Evolutionary conservation across 352 stramenopile genomes (phyloP).

Genomic region (Globisporangium heterothallicum): DNA sequence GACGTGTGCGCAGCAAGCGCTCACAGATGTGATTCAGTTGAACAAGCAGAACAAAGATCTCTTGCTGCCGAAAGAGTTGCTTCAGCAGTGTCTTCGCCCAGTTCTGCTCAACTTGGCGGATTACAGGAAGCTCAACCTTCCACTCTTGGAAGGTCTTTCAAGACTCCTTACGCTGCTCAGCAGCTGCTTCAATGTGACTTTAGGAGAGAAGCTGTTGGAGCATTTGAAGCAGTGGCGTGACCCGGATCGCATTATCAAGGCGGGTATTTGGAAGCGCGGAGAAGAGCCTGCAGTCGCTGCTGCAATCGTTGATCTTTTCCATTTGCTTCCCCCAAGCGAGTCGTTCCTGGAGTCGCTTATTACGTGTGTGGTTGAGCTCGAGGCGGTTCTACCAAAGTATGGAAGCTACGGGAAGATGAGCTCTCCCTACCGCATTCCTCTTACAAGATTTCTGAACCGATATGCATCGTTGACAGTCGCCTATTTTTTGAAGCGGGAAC

Average conservation of each 20-base stretch:
- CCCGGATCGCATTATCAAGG: slow-evolving; percentile 87
- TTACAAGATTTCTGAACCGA: slow-evolving; percentile 92
- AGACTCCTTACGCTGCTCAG: slow-evolving; percentile 92
- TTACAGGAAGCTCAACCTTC: slow-evolving; percentile 95
- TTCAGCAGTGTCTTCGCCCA: slow-evolving; percentile 94
- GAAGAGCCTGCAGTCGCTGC: slow-evolving; percentile 94
- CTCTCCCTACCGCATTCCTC: slow-evolving; percentile 89
- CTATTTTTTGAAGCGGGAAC: slow-evolving; percentile 86
- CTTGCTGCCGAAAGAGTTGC: slow-evolving; percentile 91
- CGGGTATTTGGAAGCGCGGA: slow-evolving; percentile 89
- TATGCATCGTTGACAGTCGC: slow-evolving; percentile 81
- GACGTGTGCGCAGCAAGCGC: slow-evolving; percentile 69
- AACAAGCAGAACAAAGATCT: slow-evolving; percentile 87
- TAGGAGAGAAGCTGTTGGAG: slow-evolving; percentile 96
- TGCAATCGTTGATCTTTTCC: slow-evolving; percentile 95
- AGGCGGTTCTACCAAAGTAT: slow-evolving; percentile 89
- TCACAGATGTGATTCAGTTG: slow-evolving; percentile 77
- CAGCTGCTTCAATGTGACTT: slow-evolving; percentile 97
- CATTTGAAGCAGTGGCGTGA: slow-evolving; percentile 94
- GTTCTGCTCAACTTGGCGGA: slow-evolving; percentile 96
- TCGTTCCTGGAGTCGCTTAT: slow-evolving; percentile 95
- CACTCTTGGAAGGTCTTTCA: slow-evolving; percentile 91
- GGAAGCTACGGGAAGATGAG: slow-evolving; percentile 84
- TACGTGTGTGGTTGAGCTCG: slow-evolving; percentile 92
- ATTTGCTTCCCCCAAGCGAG: slow-evolving; percentile 91